Base-by-base conservation (phyloP, 2,329 filamentous ascomycete genomes). In the Talaromyces pinophilus region DNA sequence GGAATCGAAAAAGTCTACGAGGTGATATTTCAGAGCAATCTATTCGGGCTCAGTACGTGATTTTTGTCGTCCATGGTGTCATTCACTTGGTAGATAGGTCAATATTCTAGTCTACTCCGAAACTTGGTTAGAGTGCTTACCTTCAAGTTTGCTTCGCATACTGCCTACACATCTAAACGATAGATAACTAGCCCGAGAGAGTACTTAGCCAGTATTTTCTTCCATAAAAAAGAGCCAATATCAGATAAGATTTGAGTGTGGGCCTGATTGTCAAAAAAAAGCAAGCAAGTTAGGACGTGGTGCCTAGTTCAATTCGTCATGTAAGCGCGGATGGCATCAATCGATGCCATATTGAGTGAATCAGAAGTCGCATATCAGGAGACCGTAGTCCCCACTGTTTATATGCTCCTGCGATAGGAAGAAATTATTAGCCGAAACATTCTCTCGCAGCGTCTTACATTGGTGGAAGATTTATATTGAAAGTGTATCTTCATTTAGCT, bases 301-400 rank as follows among this genome's bases (percentile, higher is more conserved):
- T 55, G 33, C 17, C 33, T 35, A 35, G 33, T 17, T 55, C 46
- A 28, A 35, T 48, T 55, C 64, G 59, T 57, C 59, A 62, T 62
- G 28, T 57, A 66, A 66, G 64, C 50, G 59, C 64, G 50, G 46
- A 66, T 66, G 59, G 64, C 64, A 66, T 66, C 64, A 66, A 42
- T 22, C 33, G 28, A 10, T 59, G 50, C 35, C 50, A 65, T 61
- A 46, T 22, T 57, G 15, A 35, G 33, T 57, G n/a, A 57, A 57
- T 57, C 10, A 38, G 30, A 57, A 38, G 54, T 57, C 28, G 54
- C 30, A 5, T 38, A 33, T 33, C 8, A 57, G 13, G 22, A 33
- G 7, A 44, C n/a, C 55, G 10, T 59, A 15, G 38, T 35, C n/a
- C 15, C 19, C 44, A 33, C 54, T 3, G 25, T 30, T 17, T 33